Conservation (phyloP, 345 rosid genomes). For the Salix viminalis region DNA sequence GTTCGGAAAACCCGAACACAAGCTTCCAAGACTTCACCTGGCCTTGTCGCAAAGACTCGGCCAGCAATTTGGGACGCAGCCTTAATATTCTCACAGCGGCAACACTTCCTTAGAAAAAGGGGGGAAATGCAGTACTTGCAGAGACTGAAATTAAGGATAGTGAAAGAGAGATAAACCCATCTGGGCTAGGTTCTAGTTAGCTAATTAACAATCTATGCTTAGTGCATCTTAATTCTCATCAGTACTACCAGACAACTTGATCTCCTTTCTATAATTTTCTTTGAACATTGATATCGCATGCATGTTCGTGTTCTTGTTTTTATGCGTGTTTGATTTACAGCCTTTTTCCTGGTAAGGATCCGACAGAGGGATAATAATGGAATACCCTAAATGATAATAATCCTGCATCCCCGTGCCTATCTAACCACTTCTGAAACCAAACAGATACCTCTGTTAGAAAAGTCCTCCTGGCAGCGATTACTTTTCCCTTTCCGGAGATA, state of each 20-base stretch:
- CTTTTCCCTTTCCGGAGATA: background rate
- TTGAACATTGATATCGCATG: background rate
- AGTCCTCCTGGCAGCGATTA: background rate
- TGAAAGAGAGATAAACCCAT: background rate
- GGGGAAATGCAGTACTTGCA: background rate
- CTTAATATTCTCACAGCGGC: background rate
- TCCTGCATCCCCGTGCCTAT: slow-evolving; percentile 14
- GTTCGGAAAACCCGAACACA: background rate
- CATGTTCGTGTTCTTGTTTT: background rate
- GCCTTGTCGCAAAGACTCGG: background rate
- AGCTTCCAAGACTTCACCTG: background rate
- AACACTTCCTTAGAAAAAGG: background rate
- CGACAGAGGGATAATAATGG: slow-evolving; percentile 22
- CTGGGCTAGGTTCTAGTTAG: background rate
- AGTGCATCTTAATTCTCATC: slow-evolving; percentile 10
- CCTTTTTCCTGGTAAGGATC: background rate
- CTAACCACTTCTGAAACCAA: slow-evolving; percentile 10
- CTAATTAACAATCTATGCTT: background rate
- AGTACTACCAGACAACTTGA: slow-evolving; percentile 8
- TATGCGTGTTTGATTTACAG: slow-evolving; percentile 2
- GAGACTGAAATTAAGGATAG: background rate
- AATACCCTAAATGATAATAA: slow-evolving; percentile 20
- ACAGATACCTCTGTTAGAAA: slow-evolving; percentile 11
- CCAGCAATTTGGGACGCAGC: too few species aligned
- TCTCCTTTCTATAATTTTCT: slow-evolving; percentile 1